Evolutionary conservation across 495 filamentous ascomycete genomes (phyloP).

Genomic region (Recurvomyces mirabilis): DNA sequence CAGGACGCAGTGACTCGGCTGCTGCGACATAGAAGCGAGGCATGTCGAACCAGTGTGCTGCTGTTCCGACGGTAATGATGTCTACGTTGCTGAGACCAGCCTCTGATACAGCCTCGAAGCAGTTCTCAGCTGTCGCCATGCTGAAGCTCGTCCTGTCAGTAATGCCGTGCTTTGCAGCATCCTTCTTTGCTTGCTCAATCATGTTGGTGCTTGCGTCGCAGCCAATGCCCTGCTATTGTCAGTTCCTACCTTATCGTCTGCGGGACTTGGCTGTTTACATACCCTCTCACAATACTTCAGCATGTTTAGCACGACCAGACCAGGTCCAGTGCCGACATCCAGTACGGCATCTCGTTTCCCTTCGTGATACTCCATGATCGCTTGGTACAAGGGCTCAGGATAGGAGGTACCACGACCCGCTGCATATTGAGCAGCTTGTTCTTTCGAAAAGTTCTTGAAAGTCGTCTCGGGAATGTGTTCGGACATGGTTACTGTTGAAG

Average conservation of each 20-base stretch:
- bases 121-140: constrained; percentile 1
- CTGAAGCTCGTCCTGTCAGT: constrained; percentile 1
- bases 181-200: constrained; percentile 36
- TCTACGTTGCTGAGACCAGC: constrained; percentile 1
- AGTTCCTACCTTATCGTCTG: too few relatives aligned
- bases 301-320: too few relatives aligned
- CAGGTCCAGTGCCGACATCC: constrained; percentile 49
- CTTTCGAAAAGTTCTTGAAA: constrained; percentile 36
- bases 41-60: constrained; percentile 51
- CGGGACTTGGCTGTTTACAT: too few relatives aligned
- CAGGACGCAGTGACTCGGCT: constrained; percentile 44
- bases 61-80: constrained; percentile 8
- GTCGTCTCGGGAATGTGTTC: too few relatives aligned
- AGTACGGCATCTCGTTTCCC: constrained; percentile 37
- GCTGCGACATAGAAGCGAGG: constrained; percentile 49
- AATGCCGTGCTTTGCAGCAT: not conserved
- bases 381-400: constrained; percentile 34
- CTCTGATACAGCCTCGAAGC: not conserved
- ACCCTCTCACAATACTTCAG: too few relatives aligned
- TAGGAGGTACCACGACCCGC: constrained; percentile 33
- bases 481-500: too few relatives aligned
- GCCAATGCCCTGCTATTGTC: too few relatives aligned
- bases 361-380: constrained; percentile 39
- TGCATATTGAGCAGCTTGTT: constrained; percentile 38
- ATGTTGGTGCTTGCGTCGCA: constrained; percentile 44